Evolutionary conservation across 129 eudicot species (phyloP).

Genomic region (Flaveria linearis): DNA sequence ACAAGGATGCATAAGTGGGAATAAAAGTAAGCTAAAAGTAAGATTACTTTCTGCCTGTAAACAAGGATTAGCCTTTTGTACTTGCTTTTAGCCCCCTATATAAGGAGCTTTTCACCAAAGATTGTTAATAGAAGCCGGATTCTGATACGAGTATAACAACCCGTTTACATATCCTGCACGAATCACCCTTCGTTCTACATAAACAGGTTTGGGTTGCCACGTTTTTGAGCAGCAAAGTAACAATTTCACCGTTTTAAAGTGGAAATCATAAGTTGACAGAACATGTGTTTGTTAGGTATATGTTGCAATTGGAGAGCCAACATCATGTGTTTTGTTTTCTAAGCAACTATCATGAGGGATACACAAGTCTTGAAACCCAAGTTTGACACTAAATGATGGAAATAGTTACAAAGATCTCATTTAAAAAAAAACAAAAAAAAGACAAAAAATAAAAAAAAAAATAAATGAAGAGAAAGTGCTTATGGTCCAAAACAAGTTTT

Average conservation of each 20-base stretch:
- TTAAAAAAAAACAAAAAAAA: not conserved
- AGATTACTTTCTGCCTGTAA: constrained; percentile 31
- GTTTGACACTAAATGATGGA: constrained; percentile 1
- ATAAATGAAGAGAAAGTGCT: too few relatives aligned
- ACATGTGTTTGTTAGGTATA: constrained; percentile 33
- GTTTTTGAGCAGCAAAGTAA: constrained; percentile 7
- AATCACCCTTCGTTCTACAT: not conserved
- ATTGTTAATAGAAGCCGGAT: not conserved
- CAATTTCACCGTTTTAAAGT: constrained; percentile 7
- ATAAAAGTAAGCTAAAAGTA: constrained; percentile 30
- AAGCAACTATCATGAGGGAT: constrained; percentile 35
- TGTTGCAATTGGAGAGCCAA: constrained; percentile 19
- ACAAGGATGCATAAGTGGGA: constrained; percentile 26
- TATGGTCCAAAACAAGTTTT: constrained; percentile 29
- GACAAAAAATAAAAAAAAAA: too few relatives aligned
- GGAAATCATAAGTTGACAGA: constrained; percentile 20
- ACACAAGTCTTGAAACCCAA: constrained; percentile 29
- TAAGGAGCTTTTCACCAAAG: constrained; percentile 26
- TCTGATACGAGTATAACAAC: not conserved
- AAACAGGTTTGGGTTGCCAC: constrained; percentile 2
- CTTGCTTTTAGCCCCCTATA: constrained; percentile 27
- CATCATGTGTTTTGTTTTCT: constrained; percentile 27
- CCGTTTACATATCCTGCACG: not conserved
- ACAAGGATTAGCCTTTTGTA: constrained; percentile 39
- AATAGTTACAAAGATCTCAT: not conserved